These are phyloP conservation scores for Beta lomatogona DNA, from an alignment of 179 eudicot species.

Conservation along the genomic window DNA sequence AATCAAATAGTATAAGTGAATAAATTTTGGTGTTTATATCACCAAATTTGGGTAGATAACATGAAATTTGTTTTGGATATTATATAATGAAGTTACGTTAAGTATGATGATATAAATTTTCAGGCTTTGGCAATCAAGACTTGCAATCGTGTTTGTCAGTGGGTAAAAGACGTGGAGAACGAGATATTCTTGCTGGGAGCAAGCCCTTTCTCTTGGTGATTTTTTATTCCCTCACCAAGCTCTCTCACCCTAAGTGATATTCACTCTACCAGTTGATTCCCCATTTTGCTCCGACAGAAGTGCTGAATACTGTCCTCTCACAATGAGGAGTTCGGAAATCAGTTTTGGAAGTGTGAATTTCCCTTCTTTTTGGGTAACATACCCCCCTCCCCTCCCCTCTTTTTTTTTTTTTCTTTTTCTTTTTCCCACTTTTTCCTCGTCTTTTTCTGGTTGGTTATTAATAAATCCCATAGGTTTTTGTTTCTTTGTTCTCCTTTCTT, in stretches of 20 bases:
- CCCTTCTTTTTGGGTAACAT: conserved; percentile 12
- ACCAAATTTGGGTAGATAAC: neutral
- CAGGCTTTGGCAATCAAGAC: conserved; percentile 92
- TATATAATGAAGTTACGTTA: neutral
- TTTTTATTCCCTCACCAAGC: conserved; percentile 17
- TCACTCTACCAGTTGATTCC: neutral
- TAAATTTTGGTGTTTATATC: no score
- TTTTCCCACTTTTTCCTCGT: neutral
- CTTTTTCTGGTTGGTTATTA: neutral
- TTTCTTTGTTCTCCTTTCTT: neutral
- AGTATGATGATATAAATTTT: conserved; percentile 27
- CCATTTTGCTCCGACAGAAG: neutral
- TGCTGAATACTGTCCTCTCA: no score
- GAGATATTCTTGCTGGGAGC: conserved; percentile 94
- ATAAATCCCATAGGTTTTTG: conserved; percentile 14
- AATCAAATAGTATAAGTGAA: no score
- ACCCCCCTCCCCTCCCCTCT: neutral
- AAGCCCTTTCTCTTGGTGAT: conserved; percentile 94
- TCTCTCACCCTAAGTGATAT: neutral
- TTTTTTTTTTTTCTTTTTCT: neutral
- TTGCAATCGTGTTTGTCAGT: conserved; percentile 90
- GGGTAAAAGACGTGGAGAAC: conserved; percentile 93
- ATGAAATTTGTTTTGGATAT: neutral
- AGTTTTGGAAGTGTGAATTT: no score
- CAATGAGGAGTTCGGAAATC: no score